Evolutionary conservation across 345 rosid genomes (phyloP).

Genomic region (Sonneratia alba): DNA sequence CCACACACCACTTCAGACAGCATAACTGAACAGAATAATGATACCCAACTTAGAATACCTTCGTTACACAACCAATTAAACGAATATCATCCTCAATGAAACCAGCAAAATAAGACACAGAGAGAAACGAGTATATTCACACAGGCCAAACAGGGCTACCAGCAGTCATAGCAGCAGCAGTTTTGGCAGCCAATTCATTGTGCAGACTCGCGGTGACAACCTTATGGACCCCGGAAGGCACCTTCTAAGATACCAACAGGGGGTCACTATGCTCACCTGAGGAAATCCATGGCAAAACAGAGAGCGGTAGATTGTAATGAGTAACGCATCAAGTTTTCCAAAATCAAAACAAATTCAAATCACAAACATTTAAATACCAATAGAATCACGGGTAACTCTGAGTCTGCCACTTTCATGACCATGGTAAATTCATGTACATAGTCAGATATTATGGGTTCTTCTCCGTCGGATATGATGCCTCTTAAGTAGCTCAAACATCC

Average conservation of each 20-base stretch:
- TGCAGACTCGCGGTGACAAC: constrained; percentile 97
- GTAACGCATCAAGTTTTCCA: neutral
- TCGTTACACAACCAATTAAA: too few relatives aligned
- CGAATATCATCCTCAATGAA: neutral
- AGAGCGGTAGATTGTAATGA: neutral
- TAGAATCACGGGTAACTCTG: neutral
- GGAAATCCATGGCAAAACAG: neutral
- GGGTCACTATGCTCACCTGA: constrained; percentile 78
- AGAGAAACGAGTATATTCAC: constrained; percentile 26
- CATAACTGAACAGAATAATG: too few relatives aligned
- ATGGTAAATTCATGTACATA: too few relatives aligned
- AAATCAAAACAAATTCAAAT: neutral
- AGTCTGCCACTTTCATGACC: too few relatives aligned
- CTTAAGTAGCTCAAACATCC: too few relatives aligned
- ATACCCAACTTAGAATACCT: too few relatives aligned
- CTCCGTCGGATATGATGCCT: too few relatives aligned
- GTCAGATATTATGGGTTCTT: too few relatives aligned
- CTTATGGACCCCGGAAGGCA: constrained; percentile 92
- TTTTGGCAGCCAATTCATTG: constrained; percentile 93
- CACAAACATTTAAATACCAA: neutral
- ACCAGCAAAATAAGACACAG: neutral
- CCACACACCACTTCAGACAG: too few relatives aligned
- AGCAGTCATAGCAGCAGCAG: constrained; percentile 91
- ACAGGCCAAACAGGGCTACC: constrained; percentile 94
- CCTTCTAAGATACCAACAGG: constrained; percentile 89